Conservation (phyloP, 768 basidiomycete genomes). For the Termitomyces sp. region DNA sequence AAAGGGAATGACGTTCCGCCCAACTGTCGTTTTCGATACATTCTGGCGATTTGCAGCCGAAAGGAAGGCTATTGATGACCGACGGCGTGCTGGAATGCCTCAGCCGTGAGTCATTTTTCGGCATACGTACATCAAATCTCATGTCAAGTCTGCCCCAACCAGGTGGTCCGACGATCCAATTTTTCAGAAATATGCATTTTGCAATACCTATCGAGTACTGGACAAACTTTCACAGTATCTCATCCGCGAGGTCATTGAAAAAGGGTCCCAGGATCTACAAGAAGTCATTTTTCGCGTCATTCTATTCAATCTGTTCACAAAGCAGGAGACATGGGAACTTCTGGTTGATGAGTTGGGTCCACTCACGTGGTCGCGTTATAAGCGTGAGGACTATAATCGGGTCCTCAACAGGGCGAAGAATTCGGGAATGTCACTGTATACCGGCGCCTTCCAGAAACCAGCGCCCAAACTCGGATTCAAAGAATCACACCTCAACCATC, state of each 20-base stretch:
- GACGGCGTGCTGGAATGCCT: constrained; percentile 40
- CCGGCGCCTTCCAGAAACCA: constrained; percentile 67
- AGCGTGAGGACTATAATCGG: constrained; percentile 42
- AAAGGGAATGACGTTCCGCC: constrained; percentile 30
- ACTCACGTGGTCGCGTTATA: constrained; percentile 56
- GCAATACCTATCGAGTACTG: constrained; percentile 70
- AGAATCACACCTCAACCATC: constrained; percentile 53
- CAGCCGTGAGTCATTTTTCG: constrained; percentile 38
- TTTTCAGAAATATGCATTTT: constrained; percentile 53
- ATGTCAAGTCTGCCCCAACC: constrained; percentile 2
- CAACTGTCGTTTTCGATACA: constrained; percentile 53
- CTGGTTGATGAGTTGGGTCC: constrained; percentile 47
- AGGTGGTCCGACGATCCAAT: constrained; percentile 70
- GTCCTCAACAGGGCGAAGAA: constrained; percentile 41
- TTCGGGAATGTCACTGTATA: constrained; percentile 48
- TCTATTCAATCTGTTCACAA: constrained; percentile 69
- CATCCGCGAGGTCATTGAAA: constrained; percentile 61
- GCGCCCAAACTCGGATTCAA: constrained; percentile 48
- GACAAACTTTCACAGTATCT: constrained; percentile 70
- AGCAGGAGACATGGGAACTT: constrained; percentile 65
- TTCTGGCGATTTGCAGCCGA: constrained; percentile 57
- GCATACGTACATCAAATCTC: constrained; percentile 2
- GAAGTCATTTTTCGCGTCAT: constrained; percentile 69
- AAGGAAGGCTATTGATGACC: constrained; percentile 51
- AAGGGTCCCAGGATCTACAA: constrained; percentile 50